These are phyloP conservation scores for Jackrogersella multiformis DNA, from an alignment of 495 filamentous ascomycete species.

Conservation along the genomic window DNA sequence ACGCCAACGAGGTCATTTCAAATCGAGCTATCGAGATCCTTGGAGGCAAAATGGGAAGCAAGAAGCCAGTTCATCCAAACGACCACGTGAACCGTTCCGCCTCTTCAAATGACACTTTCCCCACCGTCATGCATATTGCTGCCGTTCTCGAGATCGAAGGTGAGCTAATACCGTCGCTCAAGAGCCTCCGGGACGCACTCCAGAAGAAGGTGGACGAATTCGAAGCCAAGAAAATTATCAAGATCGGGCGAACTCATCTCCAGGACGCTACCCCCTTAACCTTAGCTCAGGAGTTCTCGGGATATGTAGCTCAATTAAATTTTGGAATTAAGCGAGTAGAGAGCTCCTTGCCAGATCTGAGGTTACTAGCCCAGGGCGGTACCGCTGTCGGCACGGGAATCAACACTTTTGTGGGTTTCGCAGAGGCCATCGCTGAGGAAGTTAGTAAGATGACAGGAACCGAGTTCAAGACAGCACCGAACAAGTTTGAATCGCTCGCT, in stretches of 20 bases:
- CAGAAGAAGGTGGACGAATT: conserved; percentile 92
- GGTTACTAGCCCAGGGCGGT: conserved; percentile 91
- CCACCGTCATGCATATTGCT: conserved; percentile 99
- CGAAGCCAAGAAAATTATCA: conserved; percentile 85
- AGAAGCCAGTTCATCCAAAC: conserved; percentile 99
- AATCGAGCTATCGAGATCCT: conserved; percentile 99
- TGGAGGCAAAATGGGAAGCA: conserved; percentile 90
- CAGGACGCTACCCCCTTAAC: conserved; percentile 98
- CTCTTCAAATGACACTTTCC: conserved; percentile 99
- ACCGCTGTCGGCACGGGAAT: conserved; percentile 97
- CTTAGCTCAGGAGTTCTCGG: conserved; percentile 96
- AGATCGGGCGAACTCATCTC: conserved; percentile 97
- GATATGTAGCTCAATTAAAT: conserved; percentile 94
- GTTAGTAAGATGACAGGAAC: conserved; percentile 91
- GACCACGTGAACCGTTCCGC: conserved; percentile 99
- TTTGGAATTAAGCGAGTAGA: conserved; percentile 89
- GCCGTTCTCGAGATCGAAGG: conserved; percentile 92
- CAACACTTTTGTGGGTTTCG: conserved; percentile 97
- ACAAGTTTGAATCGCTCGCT: conserved; percentile 99
- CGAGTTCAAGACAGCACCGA: conserved; percentile 94
- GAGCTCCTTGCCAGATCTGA: conserved; percentile 81
- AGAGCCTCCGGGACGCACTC: conserved; percentile 80
- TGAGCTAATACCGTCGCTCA: conserved; percentile 82
- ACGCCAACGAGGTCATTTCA: conserved; percentile 99
- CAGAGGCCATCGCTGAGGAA: conserved; percentile 88